Evolutionary conservation across 805 yeast genomes (phyloP).

Genomic region (Monosporozyma solicola): DNA sequence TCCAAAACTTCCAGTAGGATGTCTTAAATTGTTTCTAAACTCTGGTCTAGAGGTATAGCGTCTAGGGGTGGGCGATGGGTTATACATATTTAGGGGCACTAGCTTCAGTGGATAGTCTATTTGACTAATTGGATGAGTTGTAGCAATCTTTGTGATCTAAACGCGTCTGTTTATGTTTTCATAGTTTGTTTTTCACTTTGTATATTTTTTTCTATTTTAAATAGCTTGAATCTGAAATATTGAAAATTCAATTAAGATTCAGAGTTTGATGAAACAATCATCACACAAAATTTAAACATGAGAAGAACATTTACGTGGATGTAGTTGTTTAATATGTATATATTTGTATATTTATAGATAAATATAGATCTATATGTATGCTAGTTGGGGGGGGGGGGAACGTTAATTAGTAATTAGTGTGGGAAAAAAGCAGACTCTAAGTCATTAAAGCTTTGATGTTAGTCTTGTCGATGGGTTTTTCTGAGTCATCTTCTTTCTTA

Average conservation of each 20-base stretch:
- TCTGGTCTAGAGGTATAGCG: constrained; percentile 14
- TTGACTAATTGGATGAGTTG: not conserved
- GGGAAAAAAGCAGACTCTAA: not conserved
- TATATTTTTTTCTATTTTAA: not conserved
- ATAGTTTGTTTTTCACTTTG: not conserved
- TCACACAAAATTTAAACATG: not conserved
- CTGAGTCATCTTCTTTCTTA: not conserved
- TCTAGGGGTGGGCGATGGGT: constrained; percentile 26
- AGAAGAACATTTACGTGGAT: not conserved
- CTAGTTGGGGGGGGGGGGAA: not conserved
- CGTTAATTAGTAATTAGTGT: not conserved
- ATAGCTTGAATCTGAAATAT: not conserved
- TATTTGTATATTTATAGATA: too few relatives aligned
- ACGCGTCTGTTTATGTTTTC: not conserved
- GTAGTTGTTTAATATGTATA: not conserved
- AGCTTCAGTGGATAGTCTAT: not conserved
- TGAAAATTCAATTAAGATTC: not conserved
- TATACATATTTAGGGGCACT: constrained; percentile 1
- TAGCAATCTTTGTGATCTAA: not conserved
- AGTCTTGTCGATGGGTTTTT: not conserved
- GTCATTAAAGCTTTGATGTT: constrained; percentile 2
- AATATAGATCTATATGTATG: not conserved
- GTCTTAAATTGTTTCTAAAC: not conserved
- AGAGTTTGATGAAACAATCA: not conserved
- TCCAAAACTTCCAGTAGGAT: not conserved